Evolutionary conservation across 495 filamentous ascomycete genomes (phyloP).

Genomic region (Choiromyces venosus): DNA sequence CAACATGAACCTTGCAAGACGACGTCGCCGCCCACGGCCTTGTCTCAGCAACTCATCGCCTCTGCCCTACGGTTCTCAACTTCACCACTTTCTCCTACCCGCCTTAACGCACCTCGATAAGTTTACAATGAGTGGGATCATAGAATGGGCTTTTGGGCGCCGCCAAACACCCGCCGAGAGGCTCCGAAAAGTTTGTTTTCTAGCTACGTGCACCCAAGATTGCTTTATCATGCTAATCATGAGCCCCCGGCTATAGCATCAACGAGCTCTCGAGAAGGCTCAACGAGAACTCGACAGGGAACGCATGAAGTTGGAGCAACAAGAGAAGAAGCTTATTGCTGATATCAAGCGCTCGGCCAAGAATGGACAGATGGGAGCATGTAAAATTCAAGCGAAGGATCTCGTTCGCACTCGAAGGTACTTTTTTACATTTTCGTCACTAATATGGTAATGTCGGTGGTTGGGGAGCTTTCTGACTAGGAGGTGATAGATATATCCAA

Average conservation of each 20-base stretch:
- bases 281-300: constrained; percentile 93
- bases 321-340: constrained; percentile 91
- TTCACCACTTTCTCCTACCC: background rate
- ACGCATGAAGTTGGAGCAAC: constrained; percentile 88
- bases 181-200: constrained; percentile 61
- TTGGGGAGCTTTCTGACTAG: background rate
- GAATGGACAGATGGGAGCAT: constrained; percentile 91
- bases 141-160: constrained; percentile 98
- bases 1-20: background rate
- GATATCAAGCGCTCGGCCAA: constrained; percentile 98
- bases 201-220: background rate
- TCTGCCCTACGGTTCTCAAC: background rate
- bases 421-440: constrained; percentile 17
- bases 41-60: background rate
- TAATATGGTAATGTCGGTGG: background rate
- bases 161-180: constrained; percentile 96
- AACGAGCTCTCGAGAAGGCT: constrained; percentile 91
- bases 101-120: constrained; percentile 36
- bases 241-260: constrained; percentile 51
- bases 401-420: constrained; percentile 84
- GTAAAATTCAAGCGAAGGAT: constrained; percentile 97
- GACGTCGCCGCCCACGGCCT: background rate
- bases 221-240: background rate
- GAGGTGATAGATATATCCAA: constrained; percentile 69
- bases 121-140: constrained; percentile 47